phyloP scores from a whole-genome alignment of 176 grass and related monocot species.

The Pontederia paniculata region DNA sequence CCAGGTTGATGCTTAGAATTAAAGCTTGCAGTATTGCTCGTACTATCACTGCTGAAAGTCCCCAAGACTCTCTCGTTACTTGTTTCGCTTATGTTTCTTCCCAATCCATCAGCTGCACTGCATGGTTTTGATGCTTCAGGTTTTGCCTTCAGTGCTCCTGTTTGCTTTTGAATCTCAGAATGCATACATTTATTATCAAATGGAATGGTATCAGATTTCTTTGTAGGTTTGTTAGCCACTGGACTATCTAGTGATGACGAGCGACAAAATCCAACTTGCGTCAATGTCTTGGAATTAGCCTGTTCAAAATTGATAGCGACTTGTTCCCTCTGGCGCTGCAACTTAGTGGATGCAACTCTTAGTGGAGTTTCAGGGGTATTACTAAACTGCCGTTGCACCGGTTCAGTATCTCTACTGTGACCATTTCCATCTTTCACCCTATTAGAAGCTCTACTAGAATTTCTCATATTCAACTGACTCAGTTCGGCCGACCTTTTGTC shows the following conservation, averaged over 20 bases:
- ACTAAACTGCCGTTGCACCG: constrained; percentile 41
- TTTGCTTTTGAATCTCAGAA: constrained; percentile 47
- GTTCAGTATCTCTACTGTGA: constrained; percentile 22
- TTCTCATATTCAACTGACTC: constrained; percentile 22
- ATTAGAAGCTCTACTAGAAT: constrained; percentile 37
- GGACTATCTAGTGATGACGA: constrained; percentile 26
- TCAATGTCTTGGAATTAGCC: constrained; percentile 19
- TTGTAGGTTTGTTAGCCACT: constrained; percentile 22
- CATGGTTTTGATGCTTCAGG: constrained; percentile 11
- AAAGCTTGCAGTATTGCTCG: constrained; percentile 31
- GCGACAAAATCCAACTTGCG: constrained; percentile 27
- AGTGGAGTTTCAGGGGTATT: constrained; percentile 26
- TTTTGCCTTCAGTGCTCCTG: constrained; percentile 17
- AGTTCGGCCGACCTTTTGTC: constrained; percentile 28
- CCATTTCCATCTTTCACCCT: constrained; percentile 19
- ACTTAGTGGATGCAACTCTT: constrained; percentile 23
- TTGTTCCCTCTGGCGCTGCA: constrained; percentile 31
- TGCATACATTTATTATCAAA: constrained; percentile 30
- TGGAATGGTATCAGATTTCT: constrained; percentile 25
- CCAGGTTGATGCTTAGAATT: constrained; percentile 47
- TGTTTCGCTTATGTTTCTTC: constrained; percentile 34
- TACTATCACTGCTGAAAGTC: constrained; percentile 28
- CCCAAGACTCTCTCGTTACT: constrained; percentile 40
- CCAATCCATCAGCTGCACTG: constrained; percentile 32
- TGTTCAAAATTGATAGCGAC: constrained; percentile 28